Base-by-base conservation (phyloP, 768 basidiomycete species). In the Pisolithus albus region DNA sequence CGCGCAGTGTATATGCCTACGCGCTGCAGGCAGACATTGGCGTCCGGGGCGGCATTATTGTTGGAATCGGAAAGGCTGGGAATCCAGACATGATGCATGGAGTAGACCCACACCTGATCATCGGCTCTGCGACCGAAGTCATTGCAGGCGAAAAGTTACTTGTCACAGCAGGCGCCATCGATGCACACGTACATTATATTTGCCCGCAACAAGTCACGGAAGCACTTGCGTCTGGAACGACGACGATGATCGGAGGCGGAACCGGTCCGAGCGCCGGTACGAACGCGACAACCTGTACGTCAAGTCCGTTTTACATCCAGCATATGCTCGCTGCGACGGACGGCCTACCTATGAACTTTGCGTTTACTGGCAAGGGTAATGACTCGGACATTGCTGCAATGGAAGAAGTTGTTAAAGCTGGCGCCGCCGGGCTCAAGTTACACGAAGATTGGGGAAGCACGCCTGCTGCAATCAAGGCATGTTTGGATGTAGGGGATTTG, bases 381-480 rank as follows among this genome's bases (percentile, higher is more conserved):
- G 96, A 99, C 62, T 79, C 88, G 0, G 92, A 85, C 0, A 72
- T 76, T 9, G 73, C 59, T 2, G 86, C 88, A 4, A 64, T 97
- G 49, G 84, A 83, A 64, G 94, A 96, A 52, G 75, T 93, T 50
- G 75, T 95, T 23, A 73, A 75, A 52, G 90, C 91, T 11, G 94
- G 94, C 9, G 92, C 90, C 1, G 80, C 77, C 15, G 96, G 96
- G 2, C 66, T 98, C 59, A 99, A 99, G 72, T 70, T 99, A 52
- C 96, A 99, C 60, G 96, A 98, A 67, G 95, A 98, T 66, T 97
- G 95, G 95, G 95, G 95, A 2, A 77, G 81, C 18, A 94, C 93
- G 1, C 96, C 96, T 1, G 81, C 81, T 16, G 79, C 80, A 1
- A 97, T 98, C 57, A 70, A 72, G 51, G 84, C 79, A 40, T 84